Percentiles rank a stretch among this genome's conserved stretches.
These are phyloP conservation scores for Erodium texanum DNA, from an alignment of 441 rosid genomes.

Conservation along the genomic window DNA sequence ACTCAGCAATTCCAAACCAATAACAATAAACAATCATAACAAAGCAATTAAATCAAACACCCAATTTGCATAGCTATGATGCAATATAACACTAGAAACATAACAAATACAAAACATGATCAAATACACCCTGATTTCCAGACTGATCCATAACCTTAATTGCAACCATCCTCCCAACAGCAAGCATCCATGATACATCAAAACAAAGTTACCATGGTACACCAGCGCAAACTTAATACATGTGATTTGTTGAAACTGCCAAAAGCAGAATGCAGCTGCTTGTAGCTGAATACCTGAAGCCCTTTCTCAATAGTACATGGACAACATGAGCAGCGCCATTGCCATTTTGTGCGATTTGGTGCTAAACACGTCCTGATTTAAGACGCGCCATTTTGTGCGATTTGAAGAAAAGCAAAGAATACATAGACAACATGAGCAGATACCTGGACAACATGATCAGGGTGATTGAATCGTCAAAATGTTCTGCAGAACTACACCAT, in stretches of 20 bases:
- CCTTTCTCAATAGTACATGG: too few relatives aligned
- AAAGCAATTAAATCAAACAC: constrained; percentile 2
- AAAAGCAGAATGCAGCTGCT: constrained; percentile 75
- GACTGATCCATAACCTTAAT: constrained; percentile 80
- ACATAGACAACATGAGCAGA: too few relatives aligned
- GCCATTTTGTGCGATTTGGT: too few relatives aligned
- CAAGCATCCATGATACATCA: constrained; percentile 72
- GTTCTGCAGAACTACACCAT: too few relatives aligned
- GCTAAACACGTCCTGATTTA: too few relatives aligned
- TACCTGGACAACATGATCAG: too few relatives aligned
- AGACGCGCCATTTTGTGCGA: too few relatives aligned
- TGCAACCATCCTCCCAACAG: constrained; percentile 74
- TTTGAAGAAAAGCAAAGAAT: too few relatives aligned
- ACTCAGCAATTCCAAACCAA: constrained; percentile 73
- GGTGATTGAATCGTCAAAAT: too few relatives aligned
- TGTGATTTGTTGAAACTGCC: constrained; percentile 83
- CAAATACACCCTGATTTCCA: constrained; percentile 74
- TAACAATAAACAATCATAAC: constrained; percentile 3
- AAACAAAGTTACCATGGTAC: constrained; percentile 86
- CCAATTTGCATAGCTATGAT: neutral
- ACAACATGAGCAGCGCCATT: too few relatives aligned
- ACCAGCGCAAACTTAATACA: too few relatives aligned
- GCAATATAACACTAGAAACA: neutral
- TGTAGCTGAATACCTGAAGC: constrained; percentile 59
- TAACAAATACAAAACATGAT: constrained; percentile 3